Evolutionary conservation across 768 basidiomycete genomes (phyloP), one percentile per base, ranked within the genome.

Genomic region (Lentinula sp.): DNA sequence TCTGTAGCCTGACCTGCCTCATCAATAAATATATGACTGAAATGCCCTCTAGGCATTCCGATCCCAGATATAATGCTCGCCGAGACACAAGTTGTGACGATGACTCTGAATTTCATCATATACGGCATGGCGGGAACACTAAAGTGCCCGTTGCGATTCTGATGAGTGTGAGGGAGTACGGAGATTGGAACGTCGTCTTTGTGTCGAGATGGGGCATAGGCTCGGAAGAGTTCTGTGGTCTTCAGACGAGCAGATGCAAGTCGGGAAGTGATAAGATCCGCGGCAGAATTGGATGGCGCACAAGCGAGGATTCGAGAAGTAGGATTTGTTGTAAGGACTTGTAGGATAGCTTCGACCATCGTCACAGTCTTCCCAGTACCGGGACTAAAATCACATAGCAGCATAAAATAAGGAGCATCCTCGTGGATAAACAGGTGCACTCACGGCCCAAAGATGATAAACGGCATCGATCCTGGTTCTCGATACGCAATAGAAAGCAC

Each of bases 1-100:
- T 90, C 88, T 0, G 83, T 85, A 2, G 86, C 86, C 65, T 90
- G 87, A 0, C 85, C 87, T 0, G 87, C 87, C 67, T 90, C 87
- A 64, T 90, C 87, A 8, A 87, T 70, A 66, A 89, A 86, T 13
- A 90, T 84, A 62, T 89, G 85, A 8, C 75, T 78, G 68, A 83
- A 90, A 68, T 88, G 83, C 0, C 88, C 87, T 1, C 78, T 74
- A 0, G 78, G 71, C 48, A 89, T 75, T 0, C 87, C 86, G 42
- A 87, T 75, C 1, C 81, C 82, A 28, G 77, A 76, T 1, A 76
- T 73, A 43, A 86, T 78, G 1, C 82, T 81, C 0, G 85, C 83
- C 0, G 88, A 87, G 8, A 84, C 76, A 53, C 87, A 88, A 0
- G 87, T 90, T 1, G 82, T 74, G 8, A 89, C 80, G n/a, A 88